A percentile compares a stretch with the other conserved stretches of the same genome.
Evolutionary conservation across 129 eudicot genomes (phyloP).

Genomic region (Gnaphalium uliginosum): DNA sequence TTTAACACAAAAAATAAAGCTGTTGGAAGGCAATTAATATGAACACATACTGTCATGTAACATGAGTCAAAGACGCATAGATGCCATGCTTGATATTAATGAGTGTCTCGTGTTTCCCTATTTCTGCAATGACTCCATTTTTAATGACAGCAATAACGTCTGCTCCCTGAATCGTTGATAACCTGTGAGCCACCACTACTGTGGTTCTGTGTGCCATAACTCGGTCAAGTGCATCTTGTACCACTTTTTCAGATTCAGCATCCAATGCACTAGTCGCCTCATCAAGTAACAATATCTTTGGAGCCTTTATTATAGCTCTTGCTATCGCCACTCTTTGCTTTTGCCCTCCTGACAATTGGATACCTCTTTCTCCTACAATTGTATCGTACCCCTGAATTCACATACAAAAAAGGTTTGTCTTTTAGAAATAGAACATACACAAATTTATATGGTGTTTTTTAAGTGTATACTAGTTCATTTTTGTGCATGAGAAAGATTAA

Average conservation of each 20-base stretch:
- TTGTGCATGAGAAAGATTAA: not conserved
- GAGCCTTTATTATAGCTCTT: slow-evolving; percentile 15
- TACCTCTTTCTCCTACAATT: slow-evolving; percentile 23
- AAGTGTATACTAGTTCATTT: not conserved
- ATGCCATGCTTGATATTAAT: slow-evolving; percentile 19
- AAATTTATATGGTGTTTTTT: not conserved
- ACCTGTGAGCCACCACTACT: slow-evolving; percentile 28
- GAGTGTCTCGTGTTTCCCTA: slow-evolving; percentile 24
- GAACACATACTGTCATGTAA: slow-evolving; percentile 8
- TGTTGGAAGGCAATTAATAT: not conserved
- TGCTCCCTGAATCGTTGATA: slow-evolving; percentile 24
- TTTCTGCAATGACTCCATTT: slow-evolving; percentile 28
- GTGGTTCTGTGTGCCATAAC: slow-evolving; percentile 26
- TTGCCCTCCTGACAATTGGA: slow-evolving; percentile 24
- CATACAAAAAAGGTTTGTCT: not conserved
- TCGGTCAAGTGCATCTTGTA: slow-evolving; percentile 27
- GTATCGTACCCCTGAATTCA: slow-evolving; percentile 24
- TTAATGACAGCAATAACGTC: slow-evolving; percentile 21
- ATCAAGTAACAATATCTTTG: slow-evolving; percentile 26
- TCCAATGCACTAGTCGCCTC: slow-evolving; percentile 29
- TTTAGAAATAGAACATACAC: not conserved
- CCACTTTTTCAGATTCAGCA: slow-evolving; percentile 33
- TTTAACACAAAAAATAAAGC: not conserved
- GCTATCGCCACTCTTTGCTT: slow-evolving; percentile 28
- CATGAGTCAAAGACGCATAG: slow-evolving; percentile 22